A percentile compares a stretch with the other conserved stretches of the same genome.
phyloP scores from a whole-genome alignment of 2,329 filamentous ascomycete genomes.

The Pyrenophora teres region DNA sequence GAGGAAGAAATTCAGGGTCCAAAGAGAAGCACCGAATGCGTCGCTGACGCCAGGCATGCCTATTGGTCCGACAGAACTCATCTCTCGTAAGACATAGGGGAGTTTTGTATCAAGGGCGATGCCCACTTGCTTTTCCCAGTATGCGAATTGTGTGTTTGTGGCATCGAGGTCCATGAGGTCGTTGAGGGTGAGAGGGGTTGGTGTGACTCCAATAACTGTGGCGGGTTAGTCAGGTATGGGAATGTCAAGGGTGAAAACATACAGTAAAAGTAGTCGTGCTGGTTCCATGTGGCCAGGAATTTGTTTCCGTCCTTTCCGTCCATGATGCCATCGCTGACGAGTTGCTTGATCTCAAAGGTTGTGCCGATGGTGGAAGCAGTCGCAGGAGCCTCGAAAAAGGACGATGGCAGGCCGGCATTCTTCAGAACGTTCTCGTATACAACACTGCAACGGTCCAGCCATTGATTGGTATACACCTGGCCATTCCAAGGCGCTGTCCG shows the following conservation, averaged over 20 bases:
- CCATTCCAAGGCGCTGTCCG: constrained; percentile 53
- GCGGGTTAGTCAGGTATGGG: constrained; percentile 6
- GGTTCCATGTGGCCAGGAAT: constrained; percentile 55
- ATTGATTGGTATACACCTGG: constrained; percentile 52
- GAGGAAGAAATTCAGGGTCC: constrained; percentile 59
- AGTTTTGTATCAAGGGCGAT: constrained; percentile 50
- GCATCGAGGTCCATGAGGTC: constrained; percentile 53
- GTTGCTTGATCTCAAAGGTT: constrained; percentile 53
- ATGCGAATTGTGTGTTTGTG: constrained; percentile 55
- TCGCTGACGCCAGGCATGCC: constrained; percentile 55
- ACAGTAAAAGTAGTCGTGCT: constrained; percentile 61
- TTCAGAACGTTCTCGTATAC: constrained; percentile 54
- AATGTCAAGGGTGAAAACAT: constrained; percentile 6
- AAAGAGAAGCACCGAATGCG: constrained; percentile 56
- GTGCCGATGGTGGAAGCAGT: constrained; percentile 59
- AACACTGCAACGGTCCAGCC: constrained; percentile 51
- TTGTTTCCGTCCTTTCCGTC: constrained; percentile 43
- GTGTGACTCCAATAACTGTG: constrained; percentile 53
- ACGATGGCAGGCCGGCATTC: constrained; percentile 47
- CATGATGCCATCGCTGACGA: constrained; percentile 50
- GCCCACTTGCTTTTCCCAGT: constrained; percentile 53
- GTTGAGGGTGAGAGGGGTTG: constrained; percentile 51
- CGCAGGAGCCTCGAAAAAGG: constrained; percentile 56
- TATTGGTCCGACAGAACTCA: constrained; percentile 57
- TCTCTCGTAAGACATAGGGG: constrained; percentile 58